These are phyloP conservation scores for Flaveria ramosissima DNA, from an alignment of 129 eudicot genomes.

Conservation along the genomic window DNA sequence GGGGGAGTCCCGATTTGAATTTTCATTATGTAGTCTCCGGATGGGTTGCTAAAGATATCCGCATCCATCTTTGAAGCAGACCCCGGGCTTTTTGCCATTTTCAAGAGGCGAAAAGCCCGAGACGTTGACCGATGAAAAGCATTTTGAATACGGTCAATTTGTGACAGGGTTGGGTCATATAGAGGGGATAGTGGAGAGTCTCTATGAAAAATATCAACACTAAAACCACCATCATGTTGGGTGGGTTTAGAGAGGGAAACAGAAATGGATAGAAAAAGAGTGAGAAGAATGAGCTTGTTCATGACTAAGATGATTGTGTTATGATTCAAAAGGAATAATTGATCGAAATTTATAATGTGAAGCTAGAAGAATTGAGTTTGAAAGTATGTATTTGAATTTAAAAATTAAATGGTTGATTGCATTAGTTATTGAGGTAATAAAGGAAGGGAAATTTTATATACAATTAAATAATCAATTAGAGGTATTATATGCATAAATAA, in stretches of 20 bases:
- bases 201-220: constrained; percentile 49
- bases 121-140: constrained; percentile 42
- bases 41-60: not conserved
- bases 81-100: not conserved
- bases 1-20: constrained; percentile 68
- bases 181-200: constrained; percentile 59
- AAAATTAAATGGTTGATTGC: constrained; percentile 16
- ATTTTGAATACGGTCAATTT: constrained; percentile 26
- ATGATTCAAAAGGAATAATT: not conserved
- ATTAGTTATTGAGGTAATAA: not conserved
- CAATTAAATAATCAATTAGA: not conserved
- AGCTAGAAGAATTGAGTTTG: not conserved
- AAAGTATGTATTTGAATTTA: constrained; percentile 7
- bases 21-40: constrained; percentile 55
- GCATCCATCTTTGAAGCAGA: constrained; percentile 20
- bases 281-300: constrained; percentile 12
- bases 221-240: constrained; percentile 33
- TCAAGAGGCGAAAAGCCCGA: constrained; percentile 23
- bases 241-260: constrained; percentile 3
- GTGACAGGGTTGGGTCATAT: constrained; percentile 33
- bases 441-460: constrained; percentile 1
- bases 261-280: constrained; percentile 9
- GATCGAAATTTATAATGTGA: constrained; percentile 13
- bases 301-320: constrained; percentile 3
- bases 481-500: constrained; percentile 17